phyloP scores from a whole-genome alignment of 768 basidiomycete species.

The Tricholoma hemisulphureum region DNA sequence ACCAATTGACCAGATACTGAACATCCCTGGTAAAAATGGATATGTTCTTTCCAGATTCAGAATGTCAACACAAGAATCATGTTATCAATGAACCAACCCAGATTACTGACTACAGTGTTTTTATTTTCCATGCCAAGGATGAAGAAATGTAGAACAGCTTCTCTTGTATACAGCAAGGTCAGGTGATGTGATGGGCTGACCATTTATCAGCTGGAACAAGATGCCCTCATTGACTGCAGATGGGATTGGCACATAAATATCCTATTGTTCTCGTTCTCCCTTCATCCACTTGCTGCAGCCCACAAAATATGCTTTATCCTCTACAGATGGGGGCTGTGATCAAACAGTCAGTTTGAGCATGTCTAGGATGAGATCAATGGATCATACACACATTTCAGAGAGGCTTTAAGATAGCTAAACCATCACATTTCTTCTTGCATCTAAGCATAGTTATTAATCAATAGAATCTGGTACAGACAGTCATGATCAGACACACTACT shows the following conservation, averaged over 20 bases:
- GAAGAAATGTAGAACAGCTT: neutral
- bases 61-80: neutral
- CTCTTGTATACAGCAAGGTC: neutral
- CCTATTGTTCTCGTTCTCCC: no score
- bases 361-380: neutral
- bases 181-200: neutral
- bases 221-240: neutral
- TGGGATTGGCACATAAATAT: neutral
- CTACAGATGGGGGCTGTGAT: neutral
- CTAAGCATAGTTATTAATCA: neutral
- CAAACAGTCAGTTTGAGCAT: neutral
- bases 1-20: neutral
- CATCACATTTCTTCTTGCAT: neutral
- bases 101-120: neutral
- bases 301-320: neutral
- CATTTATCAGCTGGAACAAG: neutral
- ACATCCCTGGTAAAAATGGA: neutral
- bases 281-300: neutral
- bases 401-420: neutral
- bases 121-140: neutral
- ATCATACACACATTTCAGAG: neutral
- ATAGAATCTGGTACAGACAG: neutral
- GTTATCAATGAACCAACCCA: neutral
- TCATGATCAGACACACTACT: neutral
- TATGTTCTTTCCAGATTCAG: neutral